These are phyloP conservation scores for Carpinus fangiana DNA, from an alignment of 306 rosid species.

Conservation along the genomic window DNA sequence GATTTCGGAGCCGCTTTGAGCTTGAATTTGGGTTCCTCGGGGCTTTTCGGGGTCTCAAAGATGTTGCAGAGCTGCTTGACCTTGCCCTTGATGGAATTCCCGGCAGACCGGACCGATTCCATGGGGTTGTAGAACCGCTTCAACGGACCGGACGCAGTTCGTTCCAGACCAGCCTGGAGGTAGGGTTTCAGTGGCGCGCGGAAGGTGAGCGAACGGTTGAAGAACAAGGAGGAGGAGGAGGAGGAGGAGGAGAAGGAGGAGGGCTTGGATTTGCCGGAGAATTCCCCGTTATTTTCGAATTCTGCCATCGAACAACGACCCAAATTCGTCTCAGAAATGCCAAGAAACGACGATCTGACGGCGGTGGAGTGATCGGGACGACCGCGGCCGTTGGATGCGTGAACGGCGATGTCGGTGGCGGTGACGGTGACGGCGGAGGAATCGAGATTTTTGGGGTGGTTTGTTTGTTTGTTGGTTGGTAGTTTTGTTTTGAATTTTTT, in stretches of 20 bases:
- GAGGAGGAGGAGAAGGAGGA: constrained; percentile 57
- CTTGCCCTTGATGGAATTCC: constrained; percentile 68
- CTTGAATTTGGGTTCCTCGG: constrained; percentile 36
- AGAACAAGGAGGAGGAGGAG: constrained; percentile 56
- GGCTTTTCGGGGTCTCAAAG: constrained; percentile 45
- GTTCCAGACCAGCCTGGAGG: constrained; percentile 41
- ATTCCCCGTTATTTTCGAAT: constrained; percentile 35
- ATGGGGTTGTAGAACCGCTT: constrained; percentile 49
- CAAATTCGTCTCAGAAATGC: neutral
- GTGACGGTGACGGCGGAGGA: neutral
- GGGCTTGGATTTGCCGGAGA: constrained; percentile 47
- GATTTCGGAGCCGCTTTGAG: constrained; percentile 43
- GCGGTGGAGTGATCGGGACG: neutral
- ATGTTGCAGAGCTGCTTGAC: constrained; percentile 72
- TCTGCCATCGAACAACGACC: constrained; percentile 43
- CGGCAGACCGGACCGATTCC: constrained; percentile 59
- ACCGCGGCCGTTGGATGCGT: neutral
- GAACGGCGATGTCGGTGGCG: neutral
- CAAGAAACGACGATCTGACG: neutral
- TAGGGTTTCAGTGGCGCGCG: constrained; percentile 45
- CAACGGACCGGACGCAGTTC: constrained; percentile 56
- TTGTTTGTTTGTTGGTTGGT: neutral
- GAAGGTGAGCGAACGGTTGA: constrained; percentile 69
- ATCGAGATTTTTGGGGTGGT: neutral
- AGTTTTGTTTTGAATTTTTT: neutral